phyloP scores from a whole-genome alignment of 495 filamentous ascomycete species.

The Usnea hakonensis region DNA sequence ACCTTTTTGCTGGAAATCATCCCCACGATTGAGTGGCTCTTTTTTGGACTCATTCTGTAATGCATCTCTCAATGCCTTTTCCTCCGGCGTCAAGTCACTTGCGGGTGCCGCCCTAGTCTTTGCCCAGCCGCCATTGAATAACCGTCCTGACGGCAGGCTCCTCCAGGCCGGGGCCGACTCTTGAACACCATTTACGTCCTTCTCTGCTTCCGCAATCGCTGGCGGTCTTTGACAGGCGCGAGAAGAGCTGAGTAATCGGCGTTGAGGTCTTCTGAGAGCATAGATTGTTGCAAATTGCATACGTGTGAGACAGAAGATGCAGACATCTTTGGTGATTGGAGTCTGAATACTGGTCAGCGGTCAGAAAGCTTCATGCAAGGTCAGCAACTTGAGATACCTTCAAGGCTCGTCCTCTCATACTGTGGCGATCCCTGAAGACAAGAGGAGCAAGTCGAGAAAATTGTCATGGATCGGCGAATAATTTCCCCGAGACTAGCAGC shows the following conservation, averaged over 20 bases:
- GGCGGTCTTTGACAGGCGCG: constrained; percentile 9
- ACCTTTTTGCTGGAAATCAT: too few species aligned
- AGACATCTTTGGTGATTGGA: constrained; percentile 17
- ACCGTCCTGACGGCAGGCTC: background rate
- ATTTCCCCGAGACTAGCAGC: background rate
- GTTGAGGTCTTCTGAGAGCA: constrained; percentile 4
- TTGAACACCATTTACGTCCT: constrained; percentile 1
- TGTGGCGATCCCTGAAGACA: background rate
- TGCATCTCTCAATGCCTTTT: constrained; percentile 6
- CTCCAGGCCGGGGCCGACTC: background rate
- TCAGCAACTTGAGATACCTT: background rate
- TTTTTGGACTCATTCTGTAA: background rate
- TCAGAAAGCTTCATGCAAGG: background rate
- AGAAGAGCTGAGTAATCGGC: constrained; percentile 14
- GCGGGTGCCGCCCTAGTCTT: background rate
- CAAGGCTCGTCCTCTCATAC: constrained; percentile 10
- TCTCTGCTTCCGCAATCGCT: constrained; percentile 9
- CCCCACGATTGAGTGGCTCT: background rate
- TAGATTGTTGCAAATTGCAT: constrained; percentile 10
- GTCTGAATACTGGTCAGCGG: constrained; percentile 6
- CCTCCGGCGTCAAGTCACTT: constrained; percentile 1
- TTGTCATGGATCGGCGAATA: background rate
- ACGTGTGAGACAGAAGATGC: constrained; percentile 23
- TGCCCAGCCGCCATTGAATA: constrained; percentile 3
- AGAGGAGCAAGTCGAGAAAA: background rate